phyloP scores from a whole-genome alignment of 2,329 filamentous ascomycete genomes.

The Aspergillus awamori region DNA sequence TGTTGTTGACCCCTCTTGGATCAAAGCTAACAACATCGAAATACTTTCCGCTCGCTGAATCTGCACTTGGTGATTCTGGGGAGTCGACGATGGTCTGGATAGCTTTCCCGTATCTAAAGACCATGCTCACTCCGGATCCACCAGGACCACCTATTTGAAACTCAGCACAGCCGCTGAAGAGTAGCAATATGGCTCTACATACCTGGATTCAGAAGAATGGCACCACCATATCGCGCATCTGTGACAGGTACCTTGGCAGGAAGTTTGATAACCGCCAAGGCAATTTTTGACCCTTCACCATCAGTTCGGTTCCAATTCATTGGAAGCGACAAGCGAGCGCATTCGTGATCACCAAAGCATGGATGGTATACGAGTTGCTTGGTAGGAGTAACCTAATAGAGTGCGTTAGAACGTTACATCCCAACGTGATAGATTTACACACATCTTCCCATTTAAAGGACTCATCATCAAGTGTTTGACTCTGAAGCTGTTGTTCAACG shows the following conservation, averaged over 20 bases:
- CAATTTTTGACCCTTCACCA: background rate
- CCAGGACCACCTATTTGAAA: constrained; percentile 5
- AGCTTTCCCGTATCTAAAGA: background rate
- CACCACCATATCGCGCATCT: constrained; percentile 1
- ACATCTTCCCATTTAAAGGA: background rate
- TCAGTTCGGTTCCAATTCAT: constrained; percentile 12
- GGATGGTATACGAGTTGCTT: constrained; percentile 5
- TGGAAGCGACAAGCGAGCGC: constrained; percentile 4
- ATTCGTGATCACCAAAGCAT: constrained; percentile 5
- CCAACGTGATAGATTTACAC: background rate
- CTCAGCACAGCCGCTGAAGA: background rate
- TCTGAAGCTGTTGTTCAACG: background rate
- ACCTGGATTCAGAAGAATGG: constrained; percentile 1
- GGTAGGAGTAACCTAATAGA: background rate
- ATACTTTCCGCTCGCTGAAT: background rate
- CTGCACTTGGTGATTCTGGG: background rate
- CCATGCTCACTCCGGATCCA: constrained; percentile 3
- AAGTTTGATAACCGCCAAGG: constrained; percentile 9
- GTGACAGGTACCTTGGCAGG: constrained; percentile 12
- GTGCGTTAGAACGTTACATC: too few species aligned
- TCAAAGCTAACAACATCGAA: constrained; percentile 12
- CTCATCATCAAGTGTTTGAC: background rate
- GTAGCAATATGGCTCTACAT: background rate
- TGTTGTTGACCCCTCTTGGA: constrained; percentile 12
- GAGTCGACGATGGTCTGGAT: constrained; percentile 11